Conservation (phyloP, 1,284 basidiomycete species). For the Trichosporon sp. region DNA sequence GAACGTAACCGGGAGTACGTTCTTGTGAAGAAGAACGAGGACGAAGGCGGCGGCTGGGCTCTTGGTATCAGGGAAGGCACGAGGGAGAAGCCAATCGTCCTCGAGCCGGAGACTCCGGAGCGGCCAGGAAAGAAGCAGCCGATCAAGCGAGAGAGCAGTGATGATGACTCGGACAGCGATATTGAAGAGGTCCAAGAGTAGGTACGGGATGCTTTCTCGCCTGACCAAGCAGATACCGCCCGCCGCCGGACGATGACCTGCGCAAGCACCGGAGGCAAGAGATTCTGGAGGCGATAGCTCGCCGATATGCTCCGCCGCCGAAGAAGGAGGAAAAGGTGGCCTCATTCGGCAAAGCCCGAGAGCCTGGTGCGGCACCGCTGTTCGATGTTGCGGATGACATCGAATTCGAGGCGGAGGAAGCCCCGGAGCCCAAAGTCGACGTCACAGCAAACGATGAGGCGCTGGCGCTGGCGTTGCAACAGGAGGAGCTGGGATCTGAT, state of each 20-base stretch:
- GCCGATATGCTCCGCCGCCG: constrained; percentile 55
- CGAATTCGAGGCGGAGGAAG: constrained; percentile 21
- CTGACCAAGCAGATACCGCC: constrained; percentile 8
- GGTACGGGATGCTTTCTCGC: not conserved
- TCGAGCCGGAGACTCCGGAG: constrained; percentile 49
- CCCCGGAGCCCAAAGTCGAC: not conserved
- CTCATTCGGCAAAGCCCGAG: constrained; percentile 33
- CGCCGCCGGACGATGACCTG: constrained; percentile 60
- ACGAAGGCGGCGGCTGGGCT: constrained; percentile 83
- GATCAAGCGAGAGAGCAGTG: constrained; percentile 9
- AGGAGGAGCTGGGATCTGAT: constrained; percentile 45
- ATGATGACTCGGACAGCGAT: constrained; percentile 34
- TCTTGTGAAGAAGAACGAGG: constrained; percentile 77
- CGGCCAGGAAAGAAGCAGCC: constrained; percentile 13
- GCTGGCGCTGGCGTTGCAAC: constrained; percentile 44
- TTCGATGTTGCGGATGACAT: constrained; percentile 58
- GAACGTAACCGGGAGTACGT: constrained; percentile 92
- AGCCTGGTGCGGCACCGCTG: constrained; percentile 50
- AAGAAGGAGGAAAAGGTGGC: constrained; percentile 29
- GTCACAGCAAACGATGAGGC: constrained; percentile 44
- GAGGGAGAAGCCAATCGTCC: constrained; percentile 75
- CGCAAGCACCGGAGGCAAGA: constrained; percentile 62
- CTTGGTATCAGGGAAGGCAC: constrained; percentile 79
- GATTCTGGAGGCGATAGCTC: constrained; percentile 62
- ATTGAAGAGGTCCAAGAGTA: constrained; percentile 16